A percentile compares a stretch with the other conserved stretches of the same genome.
phyloP scores from a whole-genome alignment of 1,284 basidiomycete species.

The Malassezia furfur region DNA sequence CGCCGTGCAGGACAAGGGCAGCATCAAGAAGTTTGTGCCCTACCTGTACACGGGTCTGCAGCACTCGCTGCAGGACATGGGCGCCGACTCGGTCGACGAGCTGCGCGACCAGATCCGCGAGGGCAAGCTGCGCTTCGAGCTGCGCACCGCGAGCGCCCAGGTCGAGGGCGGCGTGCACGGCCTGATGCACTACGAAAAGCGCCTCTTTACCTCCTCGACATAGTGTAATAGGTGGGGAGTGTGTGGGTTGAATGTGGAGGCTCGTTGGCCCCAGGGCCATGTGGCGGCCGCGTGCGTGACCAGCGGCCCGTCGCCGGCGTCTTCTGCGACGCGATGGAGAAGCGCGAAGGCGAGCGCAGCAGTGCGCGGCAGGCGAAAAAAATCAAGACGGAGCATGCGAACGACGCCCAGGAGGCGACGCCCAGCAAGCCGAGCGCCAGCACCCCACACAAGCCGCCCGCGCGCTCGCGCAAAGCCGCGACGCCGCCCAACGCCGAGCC shows the following conservation, averaged over 20 bases:
- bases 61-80: conserved; percentile 91
- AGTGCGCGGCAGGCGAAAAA: conserved; percentile 5
- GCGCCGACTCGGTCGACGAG: conserved; percentile 60
- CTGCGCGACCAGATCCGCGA: conserved; percentile 59
- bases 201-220: conserved; percentile 51
- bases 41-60: conserved; percentile 87
- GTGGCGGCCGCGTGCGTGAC: too few relatives aligned
- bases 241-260: background rate
- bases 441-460: background rate
- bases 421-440: background rate
- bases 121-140: conserved; percentile 76
- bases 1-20: conserved; percentile 94
- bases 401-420: background rate
- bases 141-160: conserved; percentile 89
- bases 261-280: background rate
- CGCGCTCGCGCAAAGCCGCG: background rate
- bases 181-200: conserved; percentile 55
- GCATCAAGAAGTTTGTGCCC: conserved; percentile 72
- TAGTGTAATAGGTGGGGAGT: background rate
- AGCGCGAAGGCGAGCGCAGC: background rate
- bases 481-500: background rate
- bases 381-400: conserved; percentile 14
- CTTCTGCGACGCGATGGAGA: conserved; percentile 10
- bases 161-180: conserved; percentile 93
- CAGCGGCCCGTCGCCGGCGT: background rate